Evolutionary conservation across 176 grass and related monocot genomes (phyloP).

Genomic region (Pontederia crassipes): DNA sequence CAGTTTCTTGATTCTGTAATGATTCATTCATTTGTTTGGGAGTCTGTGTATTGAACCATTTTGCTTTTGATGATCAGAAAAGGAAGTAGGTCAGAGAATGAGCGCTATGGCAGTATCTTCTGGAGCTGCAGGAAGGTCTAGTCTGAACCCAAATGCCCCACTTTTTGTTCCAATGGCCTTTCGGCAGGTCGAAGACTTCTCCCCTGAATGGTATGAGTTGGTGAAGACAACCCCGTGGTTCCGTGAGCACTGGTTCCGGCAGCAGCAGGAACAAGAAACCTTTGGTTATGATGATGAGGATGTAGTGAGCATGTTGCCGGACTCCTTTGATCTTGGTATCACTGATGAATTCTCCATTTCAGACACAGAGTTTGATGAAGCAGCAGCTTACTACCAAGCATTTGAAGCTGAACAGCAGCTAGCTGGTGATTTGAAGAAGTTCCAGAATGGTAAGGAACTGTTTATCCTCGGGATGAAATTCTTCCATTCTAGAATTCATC

Average conservation of each 20-base stretch:
- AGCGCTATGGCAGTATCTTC: slow-evolving; percentile 26
- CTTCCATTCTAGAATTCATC: too few species aligned
- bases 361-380: slow-evolving; percentile 7
- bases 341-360: slow-evolving; percentile 41
- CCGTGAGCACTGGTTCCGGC: slow-evolving; percentile 78
- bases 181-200: slow-evolving; percentile 81
- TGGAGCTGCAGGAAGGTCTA: slow-evolving; percentile 24
- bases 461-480: background rate
- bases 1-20: too few species aligned
- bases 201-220: slow-evolving; percentile 88
- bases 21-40: too few species aligned
- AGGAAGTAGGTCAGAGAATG: background rate
- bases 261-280: slow-evolving; percentile 68
- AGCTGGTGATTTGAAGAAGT: background rate
- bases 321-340: slow-evolving; percentile 55
- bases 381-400: background rate
- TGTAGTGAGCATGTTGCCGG: slow-evolving; percentile 48
- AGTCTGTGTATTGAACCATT: too few species aligned
- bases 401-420: too few species aligned
- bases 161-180: slow-evolving; percentile 86
- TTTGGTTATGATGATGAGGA: slow-evolving; percentile 29
- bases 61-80: too few species aligned
- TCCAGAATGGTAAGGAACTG: background rate
- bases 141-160: slow-evolving; percentile 85
- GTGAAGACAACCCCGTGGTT: slow-evolving; percentile 92